phyloP scores from a whole-genome alignment of 2,329 filamentous ascomycete genomes.

The Botrytis porri region DNA sequence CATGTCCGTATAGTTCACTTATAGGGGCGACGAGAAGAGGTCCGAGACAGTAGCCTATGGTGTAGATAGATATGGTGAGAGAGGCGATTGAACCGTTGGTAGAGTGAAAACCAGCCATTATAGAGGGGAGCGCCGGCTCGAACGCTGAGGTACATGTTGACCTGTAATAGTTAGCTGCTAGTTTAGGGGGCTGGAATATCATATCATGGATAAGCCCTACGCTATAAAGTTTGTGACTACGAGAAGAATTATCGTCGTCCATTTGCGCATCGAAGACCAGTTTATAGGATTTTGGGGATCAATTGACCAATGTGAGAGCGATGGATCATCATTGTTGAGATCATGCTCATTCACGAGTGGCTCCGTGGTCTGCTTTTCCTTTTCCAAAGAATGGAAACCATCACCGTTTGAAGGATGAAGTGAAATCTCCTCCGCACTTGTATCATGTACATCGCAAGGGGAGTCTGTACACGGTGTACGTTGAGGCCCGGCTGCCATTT shows the following conservation, averaged over 20 bases:
- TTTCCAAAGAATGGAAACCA: background rate
- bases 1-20: slow-evolving; percentile 2
- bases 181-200: no score
- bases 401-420: background rate
- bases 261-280: background rate
- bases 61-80: slow-evolving; percentile 1
- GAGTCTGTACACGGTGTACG: background rate
- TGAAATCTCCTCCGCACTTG: background rate
- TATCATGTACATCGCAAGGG: background rate
- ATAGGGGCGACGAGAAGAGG: background rate
- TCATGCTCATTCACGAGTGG: background rate
- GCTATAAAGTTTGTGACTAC: background rate
- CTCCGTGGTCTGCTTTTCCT: background rate
- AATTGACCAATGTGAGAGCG: background rate
- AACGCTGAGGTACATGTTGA: slow-evolving; percentile 5
- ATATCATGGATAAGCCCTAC: background rate
- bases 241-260: background rate
- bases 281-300: background rate
- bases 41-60: slow-evolving; percentile 1
- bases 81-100: slow-evolving; percentile 5
- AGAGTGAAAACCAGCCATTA: slow-evolving; percentile 5
- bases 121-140: background rate
- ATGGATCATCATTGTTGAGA: background rate
- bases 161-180: background rate
- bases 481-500: background rate